phyloP scores from a whole-genome alignment of 306 rosid genomes.

The Echinosophora koreensis region DNA sequence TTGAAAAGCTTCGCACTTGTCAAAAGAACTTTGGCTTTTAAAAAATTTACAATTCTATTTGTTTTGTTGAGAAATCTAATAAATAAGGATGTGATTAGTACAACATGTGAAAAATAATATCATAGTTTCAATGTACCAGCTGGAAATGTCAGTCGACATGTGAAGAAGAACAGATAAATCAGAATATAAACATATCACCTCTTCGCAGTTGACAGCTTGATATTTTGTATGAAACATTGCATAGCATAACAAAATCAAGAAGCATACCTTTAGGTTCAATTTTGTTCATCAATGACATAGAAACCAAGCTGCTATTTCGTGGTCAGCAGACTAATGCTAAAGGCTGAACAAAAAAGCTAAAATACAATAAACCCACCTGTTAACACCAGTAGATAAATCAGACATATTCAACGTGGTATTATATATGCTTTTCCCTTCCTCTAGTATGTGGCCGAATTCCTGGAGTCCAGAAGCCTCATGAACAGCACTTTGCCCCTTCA shows the following conservation, averaged over 20 bases:
- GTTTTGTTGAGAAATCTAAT: conserved; percentile 17
- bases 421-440: conserved; percentile 84
- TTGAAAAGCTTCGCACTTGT: conserved; percentile 19
- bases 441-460: conserved; percentile 94
- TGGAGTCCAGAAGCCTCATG: conserved; percentile 90
- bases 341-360: conserved; percentile 32
- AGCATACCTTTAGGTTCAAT: conserved; percentile 29
- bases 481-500: conserved; percentile 92
- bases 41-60: too few species aligned
- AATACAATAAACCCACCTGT: conserved; percentile 65
- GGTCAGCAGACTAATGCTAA: conserved; percentile 32
- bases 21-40: conserved; percentile 13
- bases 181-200: conserved; percentile 16
- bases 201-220: background rate
- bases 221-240: conserved; percentile 25
- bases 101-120: conserved; percentile 11
- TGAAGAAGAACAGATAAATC: conserved; percentile 6
- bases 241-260: conserved; percentile 31
- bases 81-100: conserved; percentile 12
- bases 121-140: conserved; percentile 37
- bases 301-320: conserved; percentile 5
- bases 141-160: conserved; percentile 21
- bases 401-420: conserved; percentile 94
- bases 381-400: conserved; percentile 84
- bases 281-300: conserved; percentile 29